Percentiles rank a stretch among this genome's conserved stretches.
phyloP scores from a whole-genome alignment of 1,284 basidiomycete genomes.

The Ceratobasidium sp. region DNA sequence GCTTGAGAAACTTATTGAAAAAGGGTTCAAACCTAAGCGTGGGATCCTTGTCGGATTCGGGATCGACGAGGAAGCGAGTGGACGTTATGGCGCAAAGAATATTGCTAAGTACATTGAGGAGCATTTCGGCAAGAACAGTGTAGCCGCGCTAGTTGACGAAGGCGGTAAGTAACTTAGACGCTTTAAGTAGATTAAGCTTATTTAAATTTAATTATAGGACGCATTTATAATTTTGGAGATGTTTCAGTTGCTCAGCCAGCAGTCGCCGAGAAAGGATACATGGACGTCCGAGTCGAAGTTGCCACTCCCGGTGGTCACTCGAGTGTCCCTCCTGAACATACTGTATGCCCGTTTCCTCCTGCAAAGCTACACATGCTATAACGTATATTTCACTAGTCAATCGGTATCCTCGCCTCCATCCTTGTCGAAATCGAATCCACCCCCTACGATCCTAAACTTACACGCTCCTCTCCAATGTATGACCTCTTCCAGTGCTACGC shows the following conservation, averaged over 20 bases:
- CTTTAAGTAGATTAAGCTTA: not conserved
- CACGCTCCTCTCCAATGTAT: constrained; percentile 63
- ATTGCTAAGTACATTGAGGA: constrained; percentile 55
- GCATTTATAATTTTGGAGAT: constrained; percentile 59
- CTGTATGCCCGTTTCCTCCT: constrained; percentile 11
- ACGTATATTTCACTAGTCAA: constrained; percentile 53
- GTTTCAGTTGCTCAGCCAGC: constrained; percentile 61
- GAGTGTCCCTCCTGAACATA: constrained; percentile 51
- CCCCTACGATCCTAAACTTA: constrained; percentile 61
- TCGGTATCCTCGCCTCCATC: constrained; percentile 72
- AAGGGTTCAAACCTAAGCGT: constrained; percentile 61
- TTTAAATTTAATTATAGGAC: constrained; percentile 52
- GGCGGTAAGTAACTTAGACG: constrained; percentile 46
- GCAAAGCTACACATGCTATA: not conserved
- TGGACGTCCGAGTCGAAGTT: constrained; percentile 52
- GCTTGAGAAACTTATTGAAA: constrained; percentile 62
- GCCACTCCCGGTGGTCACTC: constrained; percentile 53
- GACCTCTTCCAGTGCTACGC: constrained; percentile 61
- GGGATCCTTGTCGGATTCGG: constrained; percentile 63
- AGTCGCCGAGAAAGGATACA: constrained; percentile 63
- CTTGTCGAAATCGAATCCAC: constrained; percentile 70
- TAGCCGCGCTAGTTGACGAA: constrained; percentile 64
- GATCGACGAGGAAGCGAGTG: constrained; percentile 65
- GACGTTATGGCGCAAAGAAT: constrained; percentile 51
- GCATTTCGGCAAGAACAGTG: constrained; percentile 59